Conservation (phyloP, 179 eudicot genomes). For the Silene noctiflora region DNA sequence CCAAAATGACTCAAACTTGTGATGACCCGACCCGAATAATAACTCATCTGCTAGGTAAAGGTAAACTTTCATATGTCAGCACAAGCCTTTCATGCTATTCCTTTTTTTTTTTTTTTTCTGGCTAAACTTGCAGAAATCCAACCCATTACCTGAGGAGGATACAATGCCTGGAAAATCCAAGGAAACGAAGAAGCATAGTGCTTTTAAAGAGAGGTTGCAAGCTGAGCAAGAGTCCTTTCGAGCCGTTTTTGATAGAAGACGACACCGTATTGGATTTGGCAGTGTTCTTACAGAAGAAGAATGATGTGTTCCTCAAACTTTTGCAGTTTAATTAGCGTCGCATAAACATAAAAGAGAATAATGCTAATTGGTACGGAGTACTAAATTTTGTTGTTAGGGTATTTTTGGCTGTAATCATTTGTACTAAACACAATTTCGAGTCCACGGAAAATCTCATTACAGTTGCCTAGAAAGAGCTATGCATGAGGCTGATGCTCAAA, state of each 20-base stretch:
- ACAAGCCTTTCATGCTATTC: neutral
- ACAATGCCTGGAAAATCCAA: conserved; percentile 30
- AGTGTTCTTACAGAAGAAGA: conserved; percentile 55
- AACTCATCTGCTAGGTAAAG: neutral
- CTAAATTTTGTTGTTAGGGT: neutral
- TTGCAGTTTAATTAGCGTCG: neutral
- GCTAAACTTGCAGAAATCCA: conserved; percentile 59
- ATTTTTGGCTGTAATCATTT: conserved; percentile 9
- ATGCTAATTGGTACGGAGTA: neutral
- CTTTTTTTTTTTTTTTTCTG: neutral
- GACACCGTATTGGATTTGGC: conserved; percentile 62
- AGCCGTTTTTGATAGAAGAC: conserved; percentile 83
- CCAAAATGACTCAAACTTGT: neutral
- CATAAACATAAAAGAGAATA: neutral
- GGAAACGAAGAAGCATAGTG: conserved; percentile 40
- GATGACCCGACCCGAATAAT: neutral
- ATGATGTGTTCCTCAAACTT: neutral
- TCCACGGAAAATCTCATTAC: neutral
- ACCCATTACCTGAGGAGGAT: conserved; percentile 63
- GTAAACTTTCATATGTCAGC: neutral
- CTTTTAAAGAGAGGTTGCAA: conserved; percentile 71
- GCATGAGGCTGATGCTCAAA: neutral
- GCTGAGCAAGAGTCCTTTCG: conserved; percentile 80
- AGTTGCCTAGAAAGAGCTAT: neutral
- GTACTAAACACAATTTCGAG: neutral